These are phyloP conservation scores for Globisporangium orthogonon DNA, from an alignment of 352 stramenopile genomes.

Conservation along the genomic window DNA sequence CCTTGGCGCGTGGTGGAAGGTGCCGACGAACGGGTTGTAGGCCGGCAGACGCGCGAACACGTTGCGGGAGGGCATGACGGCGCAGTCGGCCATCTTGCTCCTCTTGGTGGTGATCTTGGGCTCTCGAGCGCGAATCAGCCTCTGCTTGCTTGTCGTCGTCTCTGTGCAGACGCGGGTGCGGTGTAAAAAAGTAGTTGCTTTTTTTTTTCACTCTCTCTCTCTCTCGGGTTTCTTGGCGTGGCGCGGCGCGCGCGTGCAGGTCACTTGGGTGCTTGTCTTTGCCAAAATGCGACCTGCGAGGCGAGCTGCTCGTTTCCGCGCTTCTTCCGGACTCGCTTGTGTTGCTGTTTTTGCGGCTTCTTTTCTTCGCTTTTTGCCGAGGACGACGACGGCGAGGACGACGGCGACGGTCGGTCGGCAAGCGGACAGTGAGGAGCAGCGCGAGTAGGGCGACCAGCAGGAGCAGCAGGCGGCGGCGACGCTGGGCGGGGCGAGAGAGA, in stretches of 20 bases:
- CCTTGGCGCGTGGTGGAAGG: conserved; percentile 87
- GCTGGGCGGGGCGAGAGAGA: neutral
- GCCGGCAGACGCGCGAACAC: conserved; percentile 81
- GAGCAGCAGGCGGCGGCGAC: neutral
- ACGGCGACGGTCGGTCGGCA: neutral
- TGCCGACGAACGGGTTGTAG: conserved; percentile 88
- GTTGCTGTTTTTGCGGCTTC: neutral
- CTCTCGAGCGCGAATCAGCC: neutral
- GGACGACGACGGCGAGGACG: neutral
- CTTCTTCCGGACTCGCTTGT: neutral
- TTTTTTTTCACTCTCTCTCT: too few relatives aligned
- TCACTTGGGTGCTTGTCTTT: neutral
- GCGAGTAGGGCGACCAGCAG: neutral
- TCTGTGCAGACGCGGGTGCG: too few relatives aligned
- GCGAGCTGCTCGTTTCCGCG: neutral
- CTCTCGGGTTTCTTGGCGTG: too few relatives aligned
- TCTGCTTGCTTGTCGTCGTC: too few relatives aligned
- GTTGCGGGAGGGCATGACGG: conserved; percentile 40
- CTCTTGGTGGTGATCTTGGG: conserved; percentile 1
- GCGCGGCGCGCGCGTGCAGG: too few relatives aligned
- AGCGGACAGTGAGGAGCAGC: neutral
- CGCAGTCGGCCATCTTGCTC: conserved; percentile 25
- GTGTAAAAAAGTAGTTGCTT: too few relatives aligned
- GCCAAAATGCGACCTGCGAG: neutral
- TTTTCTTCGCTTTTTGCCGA: neutral